Conservation (phyloP, 495 filamentous ascomycete genomes). For the Cladorrhinum samala region DNA sequence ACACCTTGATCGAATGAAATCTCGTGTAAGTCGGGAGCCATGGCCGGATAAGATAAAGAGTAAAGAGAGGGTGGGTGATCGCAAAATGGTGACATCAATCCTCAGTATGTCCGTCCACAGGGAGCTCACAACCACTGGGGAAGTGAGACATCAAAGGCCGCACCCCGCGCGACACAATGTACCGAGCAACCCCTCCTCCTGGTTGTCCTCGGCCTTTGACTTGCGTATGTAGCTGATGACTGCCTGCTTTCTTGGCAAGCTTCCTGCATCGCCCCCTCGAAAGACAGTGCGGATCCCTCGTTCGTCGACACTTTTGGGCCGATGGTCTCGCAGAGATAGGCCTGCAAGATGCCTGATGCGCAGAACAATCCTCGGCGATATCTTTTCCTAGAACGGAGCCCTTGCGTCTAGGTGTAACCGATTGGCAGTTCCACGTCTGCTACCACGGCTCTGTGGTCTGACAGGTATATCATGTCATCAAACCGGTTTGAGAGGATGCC, state of each 20-base stretch:
- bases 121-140: not conserved
- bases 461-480: conserved; percentile 61
- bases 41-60: not conserved
- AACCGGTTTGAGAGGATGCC: conserved; percentile 57
- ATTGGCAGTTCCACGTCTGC: conserved; percentile 48
- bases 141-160: not conserved
- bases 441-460: conserved; percentile 71
- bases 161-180: too few species aligned
- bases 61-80: not conserved
- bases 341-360: not conserved
- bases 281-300: not conserved
- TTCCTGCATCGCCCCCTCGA: too few species aligned
- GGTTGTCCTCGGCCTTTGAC: too few species aligned
- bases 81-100: not conserved
- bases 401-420: not conserved
- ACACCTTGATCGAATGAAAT: not conserved
- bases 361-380: not conserved
- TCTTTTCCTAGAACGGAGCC: not conserved
- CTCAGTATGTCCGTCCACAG: not conserved
- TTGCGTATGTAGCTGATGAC: too few species aligned
- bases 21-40: not conserved
- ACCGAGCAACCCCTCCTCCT: too few species aligned
- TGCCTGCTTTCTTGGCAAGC: not conserved
- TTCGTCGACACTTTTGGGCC: not conserved
- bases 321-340: not conserved